Evolutionary conservation across 2,329 filamentous ascomycete species (phyloP).

Genomic region (Elsinoe australis): DNA sequence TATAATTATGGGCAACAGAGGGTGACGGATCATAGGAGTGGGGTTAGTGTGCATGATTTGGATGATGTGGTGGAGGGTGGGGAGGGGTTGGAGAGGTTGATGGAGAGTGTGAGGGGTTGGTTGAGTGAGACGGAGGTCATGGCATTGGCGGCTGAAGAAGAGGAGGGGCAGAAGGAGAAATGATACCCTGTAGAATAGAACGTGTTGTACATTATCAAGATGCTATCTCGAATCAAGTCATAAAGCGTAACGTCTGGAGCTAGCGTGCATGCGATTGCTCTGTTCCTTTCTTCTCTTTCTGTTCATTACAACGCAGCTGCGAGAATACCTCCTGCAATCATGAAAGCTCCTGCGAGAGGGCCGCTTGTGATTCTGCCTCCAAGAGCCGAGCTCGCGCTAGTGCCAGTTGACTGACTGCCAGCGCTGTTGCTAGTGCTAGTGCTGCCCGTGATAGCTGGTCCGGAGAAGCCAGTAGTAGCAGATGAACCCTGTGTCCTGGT

Average conservation of each 20-base stretch:
- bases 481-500: background rate
- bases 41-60: slow-evolving; percentile 69
- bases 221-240: background rate
- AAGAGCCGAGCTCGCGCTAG: slow-evolving; percentile 7
- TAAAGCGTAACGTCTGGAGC: slow-evolving; percentile 5
- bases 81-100: slow-evolving; percentile 63
- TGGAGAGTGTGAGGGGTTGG: slow-evolving; percentile 72
- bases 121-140: slow-evolving; percentile 67
- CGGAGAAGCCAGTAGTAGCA: slow-evolving; percentile 6
- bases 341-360: slow-evolving; percentile 13
- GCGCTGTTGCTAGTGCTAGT: background rate
- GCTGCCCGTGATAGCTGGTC: background rate
- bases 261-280: too few species aligned
- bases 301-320: slow-evolving; percentile 10
- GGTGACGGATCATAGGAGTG: slow-evolving; percentile 82
- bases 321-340: slow-evolving; percentile 12
- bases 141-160: slow-evolving; percentile 48
- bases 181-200: background rate
- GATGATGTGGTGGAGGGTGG: slow-evolving; percentile 71
- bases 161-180: slow-evolving; percentile 21
- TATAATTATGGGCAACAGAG: slow-evolving; percentile 76
- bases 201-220: slow-evolving; percentile 2
- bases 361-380: slow-evolving; percentile 9
- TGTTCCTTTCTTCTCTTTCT: background rate
- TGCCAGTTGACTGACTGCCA: background rate